Evolutionary conservation across 1,284 basidiomycete genomes (phyloP), one percentile per base, ranked within the genome.

Genomic region (Sporisorium reilianum): DNA sequence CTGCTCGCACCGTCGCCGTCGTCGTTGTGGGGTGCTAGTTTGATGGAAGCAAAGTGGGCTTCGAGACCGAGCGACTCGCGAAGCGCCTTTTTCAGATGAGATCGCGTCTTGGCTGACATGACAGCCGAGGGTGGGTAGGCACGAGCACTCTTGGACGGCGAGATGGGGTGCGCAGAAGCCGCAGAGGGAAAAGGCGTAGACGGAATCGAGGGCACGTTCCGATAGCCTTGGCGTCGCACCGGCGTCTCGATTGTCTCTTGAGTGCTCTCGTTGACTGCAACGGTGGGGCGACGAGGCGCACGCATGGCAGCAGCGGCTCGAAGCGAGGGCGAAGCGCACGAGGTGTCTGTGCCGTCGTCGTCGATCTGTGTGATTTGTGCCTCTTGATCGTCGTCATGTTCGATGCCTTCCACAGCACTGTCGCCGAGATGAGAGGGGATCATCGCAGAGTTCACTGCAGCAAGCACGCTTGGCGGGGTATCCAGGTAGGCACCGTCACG

Each of bases 61-160:
- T 73, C 70, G 14, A 68, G 44, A 3, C 51, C 61, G 6, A 73
- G 44, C 34, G 64, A 67, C 20, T 73, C 70, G n/a, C 70, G 34
- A 2, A 73, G 50, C 18, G 64, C 64, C 28, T 56, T 60, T n/a
- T 61, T 63, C 28, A 73, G 54, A 11, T 56, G 45, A 25, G 41
- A 45, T n/a, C 64, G 52, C 5, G 64, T 64, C 7, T 55, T 55
- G 14, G 70, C 61, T 7, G 70, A 73, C 56, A 73, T 53, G 32
- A 45, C 38, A 20, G 44, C 51, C 3, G 68, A 65, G 8, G 57
- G 67, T 10, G 67, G 61, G 30, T 34, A 64, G 1, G 34, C 46
- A 26, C 45, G 44, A 11, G 40, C 22, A 23, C 32, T 36, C 22
- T 46, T 59, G 8, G 46, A 46, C 8, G 60, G 59, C 22, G 65